phyloP scores from a whole-genome alignment of 1,139 yeast species.

The Geotrichum restrictum region DNA sequence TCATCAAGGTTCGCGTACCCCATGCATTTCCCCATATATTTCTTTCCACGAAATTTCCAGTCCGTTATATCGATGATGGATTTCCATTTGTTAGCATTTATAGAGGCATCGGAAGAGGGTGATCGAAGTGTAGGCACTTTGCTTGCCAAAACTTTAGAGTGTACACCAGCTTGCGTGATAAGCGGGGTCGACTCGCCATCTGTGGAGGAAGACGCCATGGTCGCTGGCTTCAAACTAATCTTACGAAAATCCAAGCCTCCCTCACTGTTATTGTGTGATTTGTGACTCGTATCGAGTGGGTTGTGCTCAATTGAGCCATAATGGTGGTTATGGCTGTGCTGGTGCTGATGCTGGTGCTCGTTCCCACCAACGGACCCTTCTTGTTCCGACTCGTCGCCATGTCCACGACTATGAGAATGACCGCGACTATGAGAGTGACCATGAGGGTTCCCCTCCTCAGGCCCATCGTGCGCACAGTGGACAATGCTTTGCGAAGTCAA shows the following conservation, averaged over 20 bases:
- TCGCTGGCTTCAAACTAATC: background rate
- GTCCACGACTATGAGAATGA: slow-evolving; percentile 21
- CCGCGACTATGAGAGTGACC: slow-evolving; percentile 22
- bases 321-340: slow-evolving; percentile 24
- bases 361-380: no score
- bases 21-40: slow-evolving; percentile 49
- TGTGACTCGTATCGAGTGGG: no score
- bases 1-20: slow-evolving; percentile 51
- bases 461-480: slow-evolving; percentile 66
- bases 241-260: background rate
- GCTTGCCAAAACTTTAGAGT: background rate
- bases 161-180: background rate
- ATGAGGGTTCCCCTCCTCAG: slow-evolving; percentile 31
- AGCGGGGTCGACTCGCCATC: background rate
- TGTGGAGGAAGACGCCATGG: background rate
- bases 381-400: slow-evolving; percentile 55
- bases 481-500: slow-evolving; percentile 78
- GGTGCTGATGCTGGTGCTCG: slow-evolving; percentile 30
- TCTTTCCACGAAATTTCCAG: slow-evolving; percentile 32
- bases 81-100: slow-evolving; percentile 9
- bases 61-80: slow-evolving; percentile 33
- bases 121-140: background rate
- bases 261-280: background rate
- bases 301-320: slow-evolving; percentile 17
- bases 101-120: background rate